These are phyloP conservation scores for Apiospora sp. DNA, from an alignment of 2,329 filamentous ascomycete species.

Conservation along the genomic window DNA sequence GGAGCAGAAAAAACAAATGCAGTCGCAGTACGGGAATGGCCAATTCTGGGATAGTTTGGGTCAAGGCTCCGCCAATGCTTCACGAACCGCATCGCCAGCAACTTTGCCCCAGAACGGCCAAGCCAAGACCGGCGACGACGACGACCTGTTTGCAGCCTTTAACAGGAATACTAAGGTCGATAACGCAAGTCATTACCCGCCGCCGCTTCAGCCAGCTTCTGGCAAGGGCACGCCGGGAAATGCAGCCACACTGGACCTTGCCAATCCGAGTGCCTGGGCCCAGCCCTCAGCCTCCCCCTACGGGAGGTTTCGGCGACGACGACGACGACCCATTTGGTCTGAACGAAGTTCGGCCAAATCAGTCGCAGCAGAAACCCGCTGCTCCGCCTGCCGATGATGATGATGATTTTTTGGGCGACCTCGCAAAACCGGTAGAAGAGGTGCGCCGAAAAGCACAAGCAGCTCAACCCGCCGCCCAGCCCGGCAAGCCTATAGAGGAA, in stretches of 20 bases:
- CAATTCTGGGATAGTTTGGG: slow-evolving; percentile 81
- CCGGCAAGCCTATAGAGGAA: slow-evolving; percentile 64
- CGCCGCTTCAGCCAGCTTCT: slow-evolving; percentile 51
- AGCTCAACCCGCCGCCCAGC: slow-evolving; percentile 52
- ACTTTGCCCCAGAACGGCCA: slow-evolving; percentile 37
- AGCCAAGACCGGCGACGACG: slow-evolving; percentile 56
- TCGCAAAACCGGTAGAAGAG: slow-evolving; percentile 71
- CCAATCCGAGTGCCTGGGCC: slow-evolving; percentile 62
- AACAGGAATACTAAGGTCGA: slow-evolving; percentile 72
- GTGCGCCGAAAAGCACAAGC: slow-evolving; percentile 58
- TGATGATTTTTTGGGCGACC: slow-evolving; percentile 71
- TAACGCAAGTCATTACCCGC: slow-evolving; percentile 70
- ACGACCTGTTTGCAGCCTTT: slow-evolving; percentile 74
- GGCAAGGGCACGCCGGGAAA: slow-evolving; percentile 55
- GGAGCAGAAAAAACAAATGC: slow-evolving; percentile 74
- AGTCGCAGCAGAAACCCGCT: slow-evolving; percentile 33
- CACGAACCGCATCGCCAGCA: slow-evolving; percentile 55
- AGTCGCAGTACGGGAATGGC: slow-evolving; percentile 79
- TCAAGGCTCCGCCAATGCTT: slow-evolving; percentile 54
- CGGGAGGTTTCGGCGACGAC: slow-evolving; percentile 51
- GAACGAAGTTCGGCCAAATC: slow-evolving; percentile 63
- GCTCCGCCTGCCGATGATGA: slow-evolving; percentile 54
- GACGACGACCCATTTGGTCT: slow-evolving; percentile 86
- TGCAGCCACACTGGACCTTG: slow-evolving; percentile 57
- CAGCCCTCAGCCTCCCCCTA: slow-evolving; percentile 42